Conservation (phyloP, 2,329 filamentous ascomycete species). For the Coniochaeta ligniaria region DNA sequence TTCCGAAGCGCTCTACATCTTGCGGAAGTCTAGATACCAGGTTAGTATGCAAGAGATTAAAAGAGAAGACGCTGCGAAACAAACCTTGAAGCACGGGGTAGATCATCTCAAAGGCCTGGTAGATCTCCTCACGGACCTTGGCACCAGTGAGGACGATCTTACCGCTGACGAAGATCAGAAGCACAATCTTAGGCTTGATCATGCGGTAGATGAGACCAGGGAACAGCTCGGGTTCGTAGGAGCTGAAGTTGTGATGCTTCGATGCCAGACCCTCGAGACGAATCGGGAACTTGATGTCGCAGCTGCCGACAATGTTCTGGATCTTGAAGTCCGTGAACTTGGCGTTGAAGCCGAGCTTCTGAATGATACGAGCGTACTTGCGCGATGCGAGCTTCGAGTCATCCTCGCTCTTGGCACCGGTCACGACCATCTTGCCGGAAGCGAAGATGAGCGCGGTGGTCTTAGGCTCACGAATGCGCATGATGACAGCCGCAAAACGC, state of each 20-base stretch:
- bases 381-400: constrained; percentile 94
- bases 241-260: constrained; percentile 98
- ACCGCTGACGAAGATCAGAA: constrained; percentile 94
- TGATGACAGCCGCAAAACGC: constrained; percentile 98
- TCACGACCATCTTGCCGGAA: constrained; percentile 98
- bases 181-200: constrained; percentile 99
- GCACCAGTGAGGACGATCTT: constrained; percentile 98
- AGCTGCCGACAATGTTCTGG: constrained; percentile 97
- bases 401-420: constrained; percentile 95
- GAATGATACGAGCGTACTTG: constrained; percentile 98
- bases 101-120: constrained; percentile 94
- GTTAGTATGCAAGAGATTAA: not conserved
- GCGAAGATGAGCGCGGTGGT: constrained; percentile 98
- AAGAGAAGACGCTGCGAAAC: constrained; percentile 17
- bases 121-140: constrained; percentile 97
- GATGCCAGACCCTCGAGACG: constrained; percentile 91
- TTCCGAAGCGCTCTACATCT: constrained; percentile 32
- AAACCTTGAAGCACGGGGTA: constrained; percentile 87
- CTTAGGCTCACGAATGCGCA: constrained; percentile 99
- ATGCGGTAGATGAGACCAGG: constrained; percentile 99
- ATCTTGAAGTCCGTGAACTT: constrained; percentile 99
- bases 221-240: constrained; percentile 97
- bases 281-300: constrained; percentile 99
- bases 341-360: constrained; percentile 98
- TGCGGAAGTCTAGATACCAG: constrained; percentile 44